Evolutionary conservation across 2,329 filamentous ascomycete species (phyloP).

Genomic region (Exophiala spinifera): DNA sequence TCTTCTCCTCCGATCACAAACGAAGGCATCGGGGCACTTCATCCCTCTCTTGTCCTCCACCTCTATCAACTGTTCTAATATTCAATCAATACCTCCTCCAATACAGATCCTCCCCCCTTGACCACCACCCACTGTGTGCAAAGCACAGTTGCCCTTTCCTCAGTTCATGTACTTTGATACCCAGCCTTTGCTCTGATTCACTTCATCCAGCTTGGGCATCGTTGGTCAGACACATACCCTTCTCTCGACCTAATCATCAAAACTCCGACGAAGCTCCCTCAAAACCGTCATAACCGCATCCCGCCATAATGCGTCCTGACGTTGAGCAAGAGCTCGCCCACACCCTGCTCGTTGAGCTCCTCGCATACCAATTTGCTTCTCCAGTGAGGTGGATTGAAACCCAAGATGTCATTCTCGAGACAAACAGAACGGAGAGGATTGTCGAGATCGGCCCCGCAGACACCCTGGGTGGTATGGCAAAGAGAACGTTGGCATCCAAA

Average conservation of each 20-base stretch:
- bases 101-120: neutral
- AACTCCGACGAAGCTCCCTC: constrained; percentile 23
- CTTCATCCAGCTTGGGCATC: constrained; percentile 28
- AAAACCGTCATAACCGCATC: constrained; percentile 19
- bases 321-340: constrained; percentile 98
- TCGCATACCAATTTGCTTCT: constrained; percentile 98
- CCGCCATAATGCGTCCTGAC: constrained; percentile 83
- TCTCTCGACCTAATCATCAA: constrained; percentile 23
- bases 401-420: constrained; percentile 97
- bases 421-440: constrained; percentile 93
- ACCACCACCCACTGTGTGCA: neutral
- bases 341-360: constrained; percentile 94
- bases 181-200: constrained; percentile 30
- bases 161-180: constrained; percentile 14
- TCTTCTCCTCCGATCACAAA: constrained; percentile 10
- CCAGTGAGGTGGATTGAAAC: constrained; percentile 99
- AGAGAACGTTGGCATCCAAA: constrained; percentile 90
- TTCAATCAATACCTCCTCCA: neutral
- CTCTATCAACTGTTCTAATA: constrained; percentile 1
- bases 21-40: constrained; percentile 8
- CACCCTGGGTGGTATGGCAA: constrained; percentile 96
- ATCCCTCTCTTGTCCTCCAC: constrained; percentile 4
- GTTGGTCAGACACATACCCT: constrained; percentile 1
- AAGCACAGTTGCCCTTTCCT: constrained; percentile 18
- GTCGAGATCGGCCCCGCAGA: constrained; percentile 97